Evolutionary conservation across 2,329 filamentous ascomycete species (phyloP).

Genomic region (Bisporella sp.): DNA sequence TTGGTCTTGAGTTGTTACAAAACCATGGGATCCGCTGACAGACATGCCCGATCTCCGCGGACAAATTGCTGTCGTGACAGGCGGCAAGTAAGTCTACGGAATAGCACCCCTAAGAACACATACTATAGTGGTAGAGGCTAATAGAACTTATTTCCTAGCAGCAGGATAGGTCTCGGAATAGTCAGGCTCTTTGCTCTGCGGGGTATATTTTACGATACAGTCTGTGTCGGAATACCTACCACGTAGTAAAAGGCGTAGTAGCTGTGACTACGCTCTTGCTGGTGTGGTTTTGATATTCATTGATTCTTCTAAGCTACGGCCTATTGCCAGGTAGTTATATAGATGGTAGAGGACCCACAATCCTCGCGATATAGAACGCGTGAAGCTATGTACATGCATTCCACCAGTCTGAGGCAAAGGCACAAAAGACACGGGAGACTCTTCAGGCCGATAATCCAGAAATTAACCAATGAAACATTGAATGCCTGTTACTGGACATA

Average conservation of each 20-base stretch:
- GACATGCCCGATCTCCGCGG: background rate
- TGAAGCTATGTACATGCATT: too few relatives aligned
- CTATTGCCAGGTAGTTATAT: too few relatives aligned
- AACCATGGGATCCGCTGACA: background rate
- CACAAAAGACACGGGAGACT: background rate
- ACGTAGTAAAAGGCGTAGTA: too few relatives aligned
- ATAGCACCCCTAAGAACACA: background rate
- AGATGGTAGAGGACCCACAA: too few relatives aligned
- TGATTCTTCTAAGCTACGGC: too few relatives aligned
- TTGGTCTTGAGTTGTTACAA: too few relatives aligned
- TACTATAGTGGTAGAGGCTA: background rate
- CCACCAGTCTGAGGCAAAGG: conserved; percentile 1
- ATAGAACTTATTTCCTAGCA: conserved; percentile 3
- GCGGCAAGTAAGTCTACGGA: background rate
- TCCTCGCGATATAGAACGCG: too few relatives aligned
- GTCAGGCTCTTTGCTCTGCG: too few relatives aligned
- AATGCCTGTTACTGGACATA: conserved; percentile 21
- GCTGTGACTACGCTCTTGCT: too few relatives aligned
- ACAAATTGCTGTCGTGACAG: background rate
- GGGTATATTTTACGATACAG: conserved; percentile 20
- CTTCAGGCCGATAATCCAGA: background rate
- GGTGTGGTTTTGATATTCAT: too few relatives aligned
- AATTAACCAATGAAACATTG: background rate
- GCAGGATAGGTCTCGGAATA: conserved; percentile 19
- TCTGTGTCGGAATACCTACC: too few relatives aligned